Evolutionary conservation across 768 basidiomycete genomes (phyloP), one percentile per base, ranked within the genome.

Genomic region (Lactarius tabidus): DNA sequence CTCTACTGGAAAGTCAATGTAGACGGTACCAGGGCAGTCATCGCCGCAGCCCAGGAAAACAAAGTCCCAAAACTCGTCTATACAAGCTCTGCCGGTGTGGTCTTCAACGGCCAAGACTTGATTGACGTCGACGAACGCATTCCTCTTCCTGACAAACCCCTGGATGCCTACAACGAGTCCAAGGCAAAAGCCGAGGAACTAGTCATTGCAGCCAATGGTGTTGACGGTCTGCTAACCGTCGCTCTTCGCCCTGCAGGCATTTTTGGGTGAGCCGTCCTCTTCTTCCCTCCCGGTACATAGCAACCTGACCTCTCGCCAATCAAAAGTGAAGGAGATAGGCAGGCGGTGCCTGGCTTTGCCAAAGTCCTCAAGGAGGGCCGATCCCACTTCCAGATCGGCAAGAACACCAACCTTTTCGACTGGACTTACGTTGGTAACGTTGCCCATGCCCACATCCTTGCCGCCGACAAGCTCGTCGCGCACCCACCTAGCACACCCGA

Each of bases 401-500:
- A 90, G 77, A 97, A 98, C 77, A 86, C 83, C 68, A 98, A 98
- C 74, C 77, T 98, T 4, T 94, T 92, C 72, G 97, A 98, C 76
- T 95, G 90, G 85, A 97, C 95, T 6, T 98, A 98, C 73, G 93
- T 98, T 70, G 93, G 87, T 60, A 99, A 99, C 74, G 88, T 96
- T 66, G 96, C 95, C 1, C 85, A 90, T 71, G 95, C 95, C 4
- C 97, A 99, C 74, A 79, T 99, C 17, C 84, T 98, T 59, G 97
- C 97, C 14, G 89, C 91, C 26, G 95, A 98, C 80, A 91, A 87
- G 72, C 85, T 99, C 51, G 81, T 79, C 57, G 77, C 81, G 15
- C 79, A 82, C 0, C 78, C 83, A 28, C 79, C 83, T 1, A 76
- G 79, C 18, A 77, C 81, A 20, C 69, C 75, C 18, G 70, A 68